Evolutionary conservation across 73 alveolate species (phyloP).

Genomic region (Paramecium sonneborni): DNA sequence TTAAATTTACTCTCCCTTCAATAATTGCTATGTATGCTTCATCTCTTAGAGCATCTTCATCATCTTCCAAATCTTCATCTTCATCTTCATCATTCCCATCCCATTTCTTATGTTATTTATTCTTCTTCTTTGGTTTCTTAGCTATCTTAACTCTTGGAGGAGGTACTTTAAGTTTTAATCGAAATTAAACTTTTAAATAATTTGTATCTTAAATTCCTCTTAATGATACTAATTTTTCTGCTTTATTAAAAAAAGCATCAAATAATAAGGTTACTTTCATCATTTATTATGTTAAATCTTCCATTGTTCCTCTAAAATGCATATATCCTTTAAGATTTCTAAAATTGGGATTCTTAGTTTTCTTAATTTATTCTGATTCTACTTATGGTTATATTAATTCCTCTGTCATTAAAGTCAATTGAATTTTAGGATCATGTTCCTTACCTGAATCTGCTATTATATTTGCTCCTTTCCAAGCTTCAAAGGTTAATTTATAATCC

Average conservation of each 20-base stretch:
- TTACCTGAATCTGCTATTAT: constrained; percentile 58
- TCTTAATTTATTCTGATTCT: background rate
- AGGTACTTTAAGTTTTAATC: constrained; percentile 28
- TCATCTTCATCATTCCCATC: background rate
- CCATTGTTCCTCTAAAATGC: constrained; percentile 71
- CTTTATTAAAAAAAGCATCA: background rate
- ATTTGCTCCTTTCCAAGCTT: constrained; percentile 61
- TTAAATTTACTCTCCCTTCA: constrained; percentile 64
- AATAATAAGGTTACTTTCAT: background rate
- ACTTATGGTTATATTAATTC: constrained; percentile 41
- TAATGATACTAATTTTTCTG: constrained; percentile 12
- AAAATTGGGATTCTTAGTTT: constrained; percentile 57
- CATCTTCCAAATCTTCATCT: constrained; percentile 41
- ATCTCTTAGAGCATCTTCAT: constrained; percentile 54
- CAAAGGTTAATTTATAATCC: constrained; percentile 68
- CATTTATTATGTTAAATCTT: constrained; percentile 55
- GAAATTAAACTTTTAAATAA: constrained; percentile 24
- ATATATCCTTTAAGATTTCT: constrained; percentile 44
- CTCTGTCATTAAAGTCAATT: constrained; percentile 60
- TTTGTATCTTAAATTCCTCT: constrained; percentile 26
- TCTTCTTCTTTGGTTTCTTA: constrained; percentile 43
- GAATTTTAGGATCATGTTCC: constrained; percentile 30
- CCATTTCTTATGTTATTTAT: background rate
- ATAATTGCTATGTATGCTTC: constrained; percentile 55
- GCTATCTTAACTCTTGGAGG: constrained; percentile 30